Conservation (phyloP, 208 protist genomes). For the Phytomonas sp. region DNA sequence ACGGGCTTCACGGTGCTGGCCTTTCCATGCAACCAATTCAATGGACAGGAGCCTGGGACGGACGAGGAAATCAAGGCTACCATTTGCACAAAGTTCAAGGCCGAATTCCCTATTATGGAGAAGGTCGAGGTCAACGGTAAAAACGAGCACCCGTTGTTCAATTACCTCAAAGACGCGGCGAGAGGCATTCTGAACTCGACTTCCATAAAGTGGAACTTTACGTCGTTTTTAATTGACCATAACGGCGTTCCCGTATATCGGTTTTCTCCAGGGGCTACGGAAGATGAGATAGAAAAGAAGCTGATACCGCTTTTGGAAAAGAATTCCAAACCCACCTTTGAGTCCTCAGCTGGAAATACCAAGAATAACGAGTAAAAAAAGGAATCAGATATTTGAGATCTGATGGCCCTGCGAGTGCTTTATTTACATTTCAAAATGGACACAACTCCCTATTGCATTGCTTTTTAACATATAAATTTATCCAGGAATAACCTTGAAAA, state of each 20-base stretch:
- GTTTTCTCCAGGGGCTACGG: slow-evolving; percentile 55
- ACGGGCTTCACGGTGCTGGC: slow-evolving; percentile 84
- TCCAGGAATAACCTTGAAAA: not conserved
- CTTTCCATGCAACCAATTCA: slow-evolving; percentile 92
- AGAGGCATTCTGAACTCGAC: slow-evolving; percentile 53
- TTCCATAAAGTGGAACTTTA: slow-evolving; percentile 93
- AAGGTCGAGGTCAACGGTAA: slow-evolving; percentile 89
- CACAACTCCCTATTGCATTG: not conserved
- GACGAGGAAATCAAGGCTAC: slow-evolving; percentile 72
- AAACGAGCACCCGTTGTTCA: slow-evolving; percentile 69
- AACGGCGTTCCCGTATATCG: slow-evolving; percentile 57
- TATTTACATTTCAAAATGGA: not conserved
- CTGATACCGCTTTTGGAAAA: slow-evolving; percentile 42
- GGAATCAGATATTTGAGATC: not conserved
- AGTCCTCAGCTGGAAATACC: not conserved
- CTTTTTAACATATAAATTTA: not conserved
- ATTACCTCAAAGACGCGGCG: slow-evolving; percentile 65
- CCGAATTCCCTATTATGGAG: slow-evolving; percentile 80
- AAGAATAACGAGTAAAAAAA: not conserved
- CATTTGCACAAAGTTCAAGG: slow-evolving; percentile 50
- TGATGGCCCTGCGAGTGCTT: not conserved
- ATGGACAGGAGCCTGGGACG: slow-evolving; percentile 69
- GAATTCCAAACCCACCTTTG: not conserved
- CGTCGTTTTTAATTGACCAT: slow-evolving; percentile 82
- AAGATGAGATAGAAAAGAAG: slow-evolving; percentile 50